Base-by-base conservation (phyloP, 495 filamentous ascomycete genomes). In the Daldinia vernicosa region DNA sequence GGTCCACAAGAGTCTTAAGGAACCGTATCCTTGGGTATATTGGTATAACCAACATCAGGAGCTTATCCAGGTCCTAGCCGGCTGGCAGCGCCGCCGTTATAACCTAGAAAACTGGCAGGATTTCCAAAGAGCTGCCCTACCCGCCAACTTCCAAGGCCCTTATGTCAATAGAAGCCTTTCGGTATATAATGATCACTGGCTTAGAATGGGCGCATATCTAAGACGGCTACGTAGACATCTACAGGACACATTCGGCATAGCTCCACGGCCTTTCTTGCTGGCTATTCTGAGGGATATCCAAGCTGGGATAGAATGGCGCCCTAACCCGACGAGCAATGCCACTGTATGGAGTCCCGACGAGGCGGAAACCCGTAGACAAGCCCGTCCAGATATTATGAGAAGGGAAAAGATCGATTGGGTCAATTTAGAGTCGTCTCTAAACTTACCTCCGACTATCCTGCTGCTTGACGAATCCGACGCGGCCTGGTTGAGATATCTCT, bases 271-370 rank as follows among this genome's bases (percentile, higher is more conserved):
- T n/a, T 65, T 77, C 6, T 24, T 77, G 53, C 40, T 70, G 30
- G 60, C 74, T 14, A 74, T 77, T 32, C 22, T 77, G 17, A 64
- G 71, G 58, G 75, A 77, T 60, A 76, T 77, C 30, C 60, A 74
- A 53, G 70, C 70, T 8, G 75, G 74, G 35, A 71, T 63, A 6
- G 33, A 52, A 17, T 73, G 39, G 55, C 6, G 50, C n/a, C 58
- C 60, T 8, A 53, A 17, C 22, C 27, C 22, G 14, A 4, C 27
- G 8, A 9, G 30, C 6, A 14, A 32, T 57, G 6, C 53, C 7
- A 70, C 53, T 0, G 27, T 35, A 9, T 73, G 39, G 55, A 2
- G 27, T 8, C 58, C 60, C 5, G 60, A 17, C 22, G 12, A 72
- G n/a, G 45, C 53, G 27, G 26, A 17, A 33, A 12, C 35, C 40